Evolutionary conservation across 768 basidiomycete genomes (phyloP), one percentile per base, ranked within the genome.

Genomic region (Naematelia encephala): DNA sequence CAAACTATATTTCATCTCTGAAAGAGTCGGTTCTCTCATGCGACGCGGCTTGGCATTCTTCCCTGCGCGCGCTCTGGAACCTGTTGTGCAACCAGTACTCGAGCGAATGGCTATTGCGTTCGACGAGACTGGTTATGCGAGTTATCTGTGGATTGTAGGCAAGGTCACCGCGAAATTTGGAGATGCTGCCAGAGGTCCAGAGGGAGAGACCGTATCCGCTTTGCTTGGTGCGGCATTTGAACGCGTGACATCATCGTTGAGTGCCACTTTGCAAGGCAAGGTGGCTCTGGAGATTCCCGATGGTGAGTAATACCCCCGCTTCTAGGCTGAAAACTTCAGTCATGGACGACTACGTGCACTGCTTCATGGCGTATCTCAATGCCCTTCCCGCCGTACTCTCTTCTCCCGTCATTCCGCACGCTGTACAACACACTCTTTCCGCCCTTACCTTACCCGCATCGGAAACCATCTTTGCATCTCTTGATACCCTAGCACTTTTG

Each of bases 81-180:
- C 85, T 3, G 80, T 96, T 50, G 83, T 88, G 8, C 83, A 89
- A 22, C 80, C 85, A 0, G 81, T 92, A 1, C 77, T 94, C 47
- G 81, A 82, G 5, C 83, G 90, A 51, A 88, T 98, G 88, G 82
- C 85, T 1, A 69, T 82, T 5, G 82, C 84, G 5, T 99, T 97
- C 70, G 89, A 90, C 67, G 77, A 80, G 10, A 90, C 88, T 10
- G 89, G 88, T 0, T 85, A 86, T 69, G 83, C 93, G 11, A 87
- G 88, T 63, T 98, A 90, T 78, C 76, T 98, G 21, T 99, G 96
- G 96, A 89, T 98, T 59, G 86, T 85, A 27, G 89, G 91, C 45
- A 97, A 97, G 78, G 77, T 89, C 25, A 82, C 90, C n/a, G 81
- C 81, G 28, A 82, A 84, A 64, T 96, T 88, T 70, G 90, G 88